Evolutionary conservation across 140 eudicot genomes (phyloP), one percentile per base, ranked within the genome.

Genomic region (Cichorium intybus): DNA sequence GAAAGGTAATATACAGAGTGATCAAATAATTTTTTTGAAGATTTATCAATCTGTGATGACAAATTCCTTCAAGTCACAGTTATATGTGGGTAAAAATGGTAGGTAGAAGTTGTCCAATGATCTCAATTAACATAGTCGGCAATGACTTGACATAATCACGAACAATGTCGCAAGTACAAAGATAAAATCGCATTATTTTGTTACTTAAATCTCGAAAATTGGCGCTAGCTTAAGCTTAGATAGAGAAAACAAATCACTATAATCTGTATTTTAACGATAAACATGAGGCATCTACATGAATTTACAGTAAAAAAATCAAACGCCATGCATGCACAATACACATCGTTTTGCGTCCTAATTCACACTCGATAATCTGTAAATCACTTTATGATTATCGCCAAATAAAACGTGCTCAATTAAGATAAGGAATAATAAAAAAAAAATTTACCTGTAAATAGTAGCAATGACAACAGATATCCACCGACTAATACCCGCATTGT

Each of bases 381-480:
- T 68, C 39, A 68, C 73, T 45, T 24, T 56, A n/a, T 16, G 20
- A 27, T 37, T 24, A 23, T 52, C 72, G 34, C 52, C 41, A 52
- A 52, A 66, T n/a, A 23, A 22, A n/a, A n/a, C n/a, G n/a, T n/a
- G n/a, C n/a, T n/a, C n/a, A n/a, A n/a, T 88, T 73, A 35, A 22
- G 52, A 34, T 8, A 34, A 56, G 24, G 47, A 23, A 29, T 34
- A 64, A n/a, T n/a, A n/a, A n/a, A 57, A 48, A n/a, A n/a, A 47
- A 34, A 56, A 48, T n/a, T 26, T 54, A 80, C 85, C 85, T 76
- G 85, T 39, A 39, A 80, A 62, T 61, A 71, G 85, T 55, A 80
- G 58, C 82, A 76, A 67, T 15, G 85, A 75, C 56, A 80, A 51
- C 27, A 80, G 48, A 80, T 53, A 71, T 59, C 82, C 82, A 33